phyloP scores from a whole-genome alignment of 1,284 basidiomycete species.

The Butyriboletus appendiculatus region DNA sequence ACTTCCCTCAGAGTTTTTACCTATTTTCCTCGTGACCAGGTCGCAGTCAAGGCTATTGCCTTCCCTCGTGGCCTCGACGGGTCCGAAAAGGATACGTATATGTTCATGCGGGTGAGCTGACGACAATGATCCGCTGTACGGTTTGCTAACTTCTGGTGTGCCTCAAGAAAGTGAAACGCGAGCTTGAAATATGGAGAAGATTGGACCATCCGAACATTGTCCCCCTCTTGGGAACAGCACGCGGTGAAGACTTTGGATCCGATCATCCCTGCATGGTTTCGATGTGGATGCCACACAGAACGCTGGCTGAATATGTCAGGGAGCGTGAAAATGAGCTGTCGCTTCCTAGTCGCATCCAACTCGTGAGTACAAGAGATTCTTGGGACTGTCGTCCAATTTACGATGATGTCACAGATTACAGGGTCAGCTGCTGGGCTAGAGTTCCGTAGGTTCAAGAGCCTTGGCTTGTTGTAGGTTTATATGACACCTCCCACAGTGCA shows the following conservation, averaged over 20 bases:
- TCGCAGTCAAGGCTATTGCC: conserved; percentile 9
- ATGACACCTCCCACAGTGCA: neutral
- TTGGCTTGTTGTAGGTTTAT: neutral
- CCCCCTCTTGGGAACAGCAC: neutral
- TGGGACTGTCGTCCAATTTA: neutral
- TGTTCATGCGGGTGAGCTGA: conserved; percentile 3
- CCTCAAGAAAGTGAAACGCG: conserved; percentile 5
- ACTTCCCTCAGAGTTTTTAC: neutral
- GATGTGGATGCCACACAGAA: conserved; percentile 12
- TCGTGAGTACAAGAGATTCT: neutral
- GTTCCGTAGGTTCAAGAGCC: neutral
- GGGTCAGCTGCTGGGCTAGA: conserved; percentile 2
- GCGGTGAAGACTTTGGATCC: neutral
- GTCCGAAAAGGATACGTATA: neutral
- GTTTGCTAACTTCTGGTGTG: neutral
- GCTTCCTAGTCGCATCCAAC: neutral
- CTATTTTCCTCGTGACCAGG: neutral
- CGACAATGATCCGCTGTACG: too few relatives aligned
- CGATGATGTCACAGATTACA: neutral
- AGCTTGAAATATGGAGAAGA: conserved; percentile 6
- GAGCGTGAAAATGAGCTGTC: neutral
- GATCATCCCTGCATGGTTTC: conserved; percentile 12
- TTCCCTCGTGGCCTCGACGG: neutral
- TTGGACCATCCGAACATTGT: neutral
- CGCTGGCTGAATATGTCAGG: neutral